These are phyloP conservation scores for Chaetomium sp. DNA, from an alignment of 2,329 filamentous ascomycete species.

Conservation along the genomic window DNA sequence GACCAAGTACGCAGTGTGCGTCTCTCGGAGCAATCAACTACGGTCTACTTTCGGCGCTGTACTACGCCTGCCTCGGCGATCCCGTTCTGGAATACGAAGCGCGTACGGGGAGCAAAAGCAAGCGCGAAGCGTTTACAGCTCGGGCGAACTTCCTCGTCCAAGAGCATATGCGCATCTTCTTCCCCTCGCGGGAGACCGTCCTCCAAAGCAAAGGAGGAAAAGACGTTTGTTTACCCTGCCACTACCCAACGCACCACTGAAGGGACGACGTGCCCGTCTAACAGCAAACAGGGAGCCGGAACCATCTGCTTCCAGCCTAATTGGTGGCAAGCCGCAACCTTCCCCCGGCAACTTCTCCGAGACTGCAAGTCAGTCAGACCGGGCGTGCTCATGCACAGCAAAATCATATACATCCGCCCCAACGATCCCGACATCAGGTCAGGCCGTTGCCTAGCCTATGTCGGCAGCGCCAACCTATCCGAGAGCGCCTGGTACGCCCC, in stretches of 20 bases:
- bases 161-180: conserved; percentile 72
- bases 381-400: conserved; percentile 86
- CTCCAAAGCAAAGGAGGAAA: conserved; percentile 63
- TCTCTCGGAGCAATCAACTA: conserved; percentile 78
- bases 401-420: conserved; percentile 62
- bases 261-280: conserved; percentile 9
- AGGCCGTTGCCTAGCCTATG: conserved; percentile 68
- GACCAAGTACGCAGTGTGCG: conserved; percentile 58
- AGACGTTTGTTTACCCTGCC: conserved; percentile 44
- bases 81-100: conserved; percentile 49
- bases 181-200: conserved; percentile 74
- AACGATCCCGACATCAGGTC: background rate
- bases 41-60: conserved; percentile 62
- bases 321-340: conserved; percentile 70
- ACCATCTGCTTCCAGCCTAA: conserved; percentile 78
- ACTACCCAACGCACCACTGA: background rate
- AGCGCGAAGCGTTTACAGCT: conserved; percentile 36
- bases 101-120: conserved; percentile 41
- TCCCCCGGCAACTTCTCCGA: conserved; percentile 71
- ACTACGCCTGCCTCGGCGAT: conserved; percentile 57
- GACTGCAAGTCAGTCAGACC: conserved; percentile 72
- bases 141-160: conserved; percentile 38
- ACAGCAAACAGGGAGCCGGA: conserved; percentile 61
- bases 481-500: conserved; percentile 78
- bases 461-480: conserved; percentile 89